Base-by-base conservation (phyloP, 768 basidiomycete genomes). In the Russula dissimulans region DNA sequence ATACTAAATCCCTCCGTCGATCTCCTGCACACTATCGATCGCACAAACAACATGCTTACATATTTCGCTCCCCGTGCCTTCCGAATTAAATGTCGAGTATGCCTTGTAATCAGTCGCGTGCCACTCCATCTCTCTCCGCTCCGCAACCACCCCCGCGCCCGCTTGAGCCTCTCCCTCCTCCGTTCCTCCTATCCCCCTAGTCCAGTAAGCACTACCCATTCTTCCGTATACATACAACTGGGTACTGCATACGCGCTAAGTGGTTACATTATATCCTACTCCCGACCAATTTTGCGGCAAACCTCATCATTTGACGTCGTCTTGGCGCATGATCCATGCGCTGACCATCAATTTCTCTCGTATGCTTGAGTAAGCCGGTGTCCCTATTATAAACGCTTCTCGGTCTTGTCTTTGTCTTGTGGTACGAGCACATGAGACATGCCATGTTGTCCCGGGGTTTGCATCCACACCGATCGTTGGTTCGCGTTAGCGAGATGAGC, bases 241-340 rank as follows among this genome's bases (percentile, higher is more conserved):
- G 44, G 55, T 61, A 45, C 43, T 48, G 43, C 43, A 8, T 38
- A 15, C 42, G 43, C 43, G 46, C 34, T 38, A 49, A 45, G 38
- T 46, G 48, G 48, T 14, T 60, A 56, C 31, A 48, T 43, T 55
- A 56, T 56, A 49, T 45, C 39, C 54, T 61, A 51, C 36, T 44
- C 26, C 29, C 39, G 7, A 56, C 18, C 60, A 56, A 61, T 45
- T 51, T 26, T 45, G 34, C 54, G 39, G 29, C 41, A 58, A 58
- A 38, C 31, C 10, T 56, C 55, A 45, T 61, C 42, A 45, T 61
- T 42, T 15, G 17, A 54, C 42, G 39, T 17, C 17, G 39, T 18
- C 34, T 26, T 2, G 22, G 34, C 17, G 7, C n/a, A 7, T 36
- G 34, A 10, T 36, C 47, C 17, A 34, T 8, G 8, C 49, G 12